Evolutionary conservation across 2,329 filamentous ascomycete genomes (phyloP).

Genomic region (Xylariomycetidae sp.): DNA sequence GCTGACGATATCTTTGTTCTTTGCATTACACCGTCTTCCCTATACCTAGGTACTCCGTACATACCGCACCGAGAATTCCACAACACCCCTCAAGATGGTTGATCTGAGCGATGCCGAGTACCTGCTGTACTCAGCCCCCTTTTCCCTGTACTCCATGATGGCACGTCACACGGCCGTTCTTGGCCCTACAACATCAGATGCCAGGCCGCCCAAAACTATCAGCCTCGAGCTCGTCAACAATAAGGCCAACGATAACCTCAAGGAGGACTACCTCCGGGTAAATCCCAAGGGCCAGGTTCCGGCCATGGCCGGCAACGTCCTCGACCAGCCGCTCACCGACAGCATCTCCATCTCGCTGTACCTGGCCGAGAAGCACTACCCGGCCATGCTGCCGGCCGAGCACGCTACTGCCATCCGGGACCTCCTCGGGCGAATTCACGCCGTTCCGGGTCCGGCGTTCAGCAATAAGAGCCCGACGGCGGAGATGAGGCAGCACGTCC

Average conservation of each 20-base stretch:
- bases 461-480: constrained; percentile 6
- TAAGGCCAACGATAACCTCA: constrained; percentile 8
- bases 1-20: no score
- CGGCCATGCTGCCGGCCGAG: constrained; percentile 7
- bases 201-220: constrained; percentile 3
- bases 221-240: constrained; percentile 8
- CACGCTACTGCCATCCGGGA: constrained; percentile 3
- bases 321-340: constrained; percentile 5
- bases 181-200: constrained; percentile 2
- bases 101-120: constrained; percentile 5
- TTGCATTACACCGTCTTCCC: no score
- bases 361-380: constrained; percentile 9
- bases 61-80: no score
- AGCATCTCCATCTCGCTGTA: constrained; percentile 7
- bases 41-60: no score
- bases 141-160: constrained; percentile 16
- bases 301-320: constrained; percentile 9
- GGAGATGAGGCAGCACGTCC: constrained; percentile 7
- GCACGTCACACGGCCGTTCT: constrained; percentile 10
- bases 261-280: constrained; percentile 9
- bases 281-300: constrained; percentile 14
- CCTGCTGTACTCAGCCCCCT: constrained; percentile 9
- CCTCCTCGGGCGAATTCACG: constrained; percentile 8
- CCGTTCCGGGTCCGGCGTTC: constrained; percentile 9
- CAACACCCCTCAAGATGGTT: constrained; percentile 4